Base-by-base conservation (phyloP, 192 early-diverging fungal genomes). In the Rhizophlyctis rosea region DNA sequence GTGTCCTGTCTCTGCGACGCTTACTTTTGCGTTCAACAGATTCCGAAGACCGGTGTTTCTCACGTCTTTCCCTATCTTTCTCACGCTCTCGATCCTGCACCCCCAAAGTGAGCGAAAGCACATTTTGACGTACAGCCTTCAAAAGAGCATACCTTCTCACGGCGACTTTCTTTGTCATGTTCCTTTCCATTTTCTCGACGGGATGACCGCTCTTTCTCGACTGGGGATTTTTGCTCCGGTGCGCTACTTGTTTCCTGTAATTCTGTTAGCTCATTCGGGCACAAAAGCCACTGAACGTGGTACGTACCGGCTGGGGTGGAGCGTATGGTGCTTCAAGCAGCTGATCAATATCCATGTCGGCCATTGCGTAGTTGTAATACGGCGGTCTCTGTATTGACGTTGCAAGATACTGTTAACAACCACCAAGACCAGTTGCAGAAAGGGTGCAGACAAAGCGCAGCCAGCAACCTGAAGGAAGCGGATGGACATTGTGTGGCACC, bases 281-380 rank as follows among this genome's bases (percentile, higher is more conserved):
- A 13, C 5, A 36, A 51, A 4, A 36, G 4, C 21, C 11, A 14
- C 24, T 39, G 50, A 5, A 51, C 16, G 14, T 27, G 9, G 9
- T 65, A 77, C 75, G 54, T 69, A 57, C 52, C 64, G 63, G 4
- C 59, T 54, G 63, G 73, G n/a, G n/a, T n/a, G n/a, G n/a, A n/a
- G n/a, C n/a, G n/a, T n/a, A 81, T 21, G 75, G 79, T 32, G 79
- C 79, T 54, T 81, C 79, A 39, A 81, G 70, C 53, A 81, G 60
- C 59, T 63, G 67, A 54, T 81, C 79, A 54, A 80, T 54, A 54
- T 79, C 73, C 48, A 68, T 29, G 24, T 68, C 67, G n/a, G n/a
- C n/a, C n/a, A n/a, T n/a, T n/a, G n/a, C n/a, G n/a, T n/a, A n/a
- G n/a, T n/a, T n/a, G n/a, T n/a, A n/a, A n/a, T n/a, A n/a, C n/a